These are phyloP conservation scores for Aspergillus sp. DNA, from an alignment of 2,329 filamentous ascomycete species.

Conservation along the genomic window DNA sequence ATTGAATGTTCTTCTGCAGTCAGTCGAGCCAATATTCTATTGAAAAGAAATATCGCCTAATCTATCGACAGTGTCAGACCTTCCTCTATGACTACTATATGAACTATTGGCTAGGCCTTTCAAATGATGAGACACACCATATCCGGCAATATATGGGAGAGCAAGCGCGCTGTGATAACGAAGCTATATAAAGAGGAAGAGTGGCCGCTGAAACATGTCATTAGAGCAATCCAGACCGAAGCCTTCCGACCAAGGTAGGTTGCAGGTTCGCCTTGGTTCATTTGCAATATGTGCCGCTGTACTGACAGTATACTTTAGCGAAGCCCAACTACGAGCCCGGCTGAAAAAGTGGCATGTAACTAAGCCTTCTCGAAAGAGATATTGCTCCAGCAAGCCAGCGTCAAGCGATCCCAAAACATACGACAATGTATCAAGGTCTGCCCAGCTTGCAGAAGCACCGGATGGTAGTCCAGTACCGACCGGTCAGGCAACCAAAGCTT, in stretches of 20 bases:
- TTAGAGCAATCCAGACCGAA: constrained; percentile 1
- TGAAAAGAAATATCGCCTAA: background rate
- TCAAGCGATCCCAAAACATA: background rate
- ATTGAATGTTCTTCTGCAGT: background rate
- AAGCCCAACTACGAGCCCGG: constrained; percentile 2
- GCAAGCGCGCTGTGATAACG: constrained; percentile 3
- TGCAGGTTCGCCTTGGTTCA: background rate
- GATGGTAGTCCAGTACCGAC: background rate
- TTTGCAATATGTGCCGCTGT: background rate
- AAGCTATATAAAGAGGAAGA: constrained; percentile 6
- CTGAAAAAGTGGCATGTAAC: constrained; percentile 8
- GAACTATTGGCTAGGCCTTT: background rate
- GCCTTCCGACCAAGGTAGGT: constrained; percentile 4
- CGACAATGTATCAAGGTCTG: background rate
- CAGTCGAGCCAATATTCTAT: too few species aligned
- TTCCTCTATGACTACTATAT: background rate
- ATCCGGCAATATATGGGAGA: background rate
- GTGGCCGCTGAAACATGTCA: constrained; percentile 6
- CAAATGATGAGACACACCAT: constrained; percentile 1
- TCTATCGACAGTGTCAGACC: background rate
- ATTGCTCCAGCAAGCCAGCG: background rate
- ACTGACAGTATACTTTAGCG: background rate
- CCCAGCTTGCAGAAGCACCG: background rate
- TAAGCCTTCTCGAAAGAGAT: constrained; percentile 9
- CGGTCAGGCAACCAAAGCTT: background rate